A percentile compares a stretch with the other conserved stretches of the same genome.
Evolutionary conservation across 2,329 filamentous ascomycete genomes (phyloP).

Genomic region (Fusarium circinatum): DNA sequence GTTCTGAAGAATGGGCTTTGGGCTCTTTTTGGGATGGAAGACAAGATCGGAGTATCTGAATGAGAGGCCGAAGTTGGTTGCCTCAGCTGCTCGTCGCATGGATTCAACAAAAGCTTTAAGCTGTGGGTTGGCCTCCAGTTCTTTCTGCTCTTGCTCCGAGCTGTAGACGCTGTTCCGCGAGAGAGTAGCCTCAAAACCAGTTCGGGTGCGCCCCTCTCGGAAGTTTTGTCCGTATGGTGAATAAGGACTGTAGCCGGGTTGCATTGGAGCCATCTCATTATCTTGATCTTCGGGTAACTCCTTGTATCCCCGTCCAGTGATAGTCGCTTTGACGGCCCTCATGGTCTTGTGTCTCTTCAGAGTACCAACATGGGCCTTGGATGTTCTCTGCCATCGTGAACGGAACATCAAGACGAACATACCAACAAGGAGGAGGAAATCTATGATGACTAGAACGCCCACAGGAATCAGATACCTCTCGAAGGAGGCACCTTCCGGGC

Average conservation of each 20-base stretch:
- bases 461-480: slow-evolving; percentile 58
- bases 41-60: slow-evolving; percentile 63
- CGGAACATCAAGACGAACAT: slow-evolving; percentile 36
- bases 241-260: slow-evolving; percentile 42
- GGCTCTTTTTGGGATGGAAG: slow-evolving; percentile 58
- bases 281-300: slow-evolving; percentile 48
- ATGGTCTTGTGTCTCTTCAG: slow-evolving; percentile 40
- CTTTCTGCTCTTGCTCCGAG: slow-evolving; percentile 21
- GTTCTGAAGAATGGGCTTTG: slow-evolving; percentile 60
- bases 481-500: slow-evolving; percentile 55
- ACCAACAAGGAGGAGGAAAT: slow-evolving; percentile 53
- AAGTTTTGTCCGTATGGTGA: slow-evolving; percentile 26
- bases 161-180: slow-evolving; percentile 47
- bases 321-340: slow-evolving; percentile 44
- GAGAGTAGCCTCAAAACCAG: slow-evolving; percentile 52
- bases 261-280: slow-evolving; percentile 50
- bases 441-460: slow-evolving; percentile 54
- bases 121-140: slow-evolving; percentile 45
- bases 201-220: slow-evolving; percentile 36
- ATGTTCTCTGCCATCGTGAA: slow-evolving; percentile 27
- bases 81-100: slow-evolving; percentile 62
- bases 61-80: slow-evolving; percentile 61
- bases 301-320: slow-evolving; percentile 48
- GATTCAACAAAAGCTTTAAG: slow-evolving; percentile 63
- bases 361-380: slow-evolving; percentile 17